phyloP scores from a whole-genome alignment of 2,329 filamentous ascomycete species.

The Lizonia empirigonia region DNA sequence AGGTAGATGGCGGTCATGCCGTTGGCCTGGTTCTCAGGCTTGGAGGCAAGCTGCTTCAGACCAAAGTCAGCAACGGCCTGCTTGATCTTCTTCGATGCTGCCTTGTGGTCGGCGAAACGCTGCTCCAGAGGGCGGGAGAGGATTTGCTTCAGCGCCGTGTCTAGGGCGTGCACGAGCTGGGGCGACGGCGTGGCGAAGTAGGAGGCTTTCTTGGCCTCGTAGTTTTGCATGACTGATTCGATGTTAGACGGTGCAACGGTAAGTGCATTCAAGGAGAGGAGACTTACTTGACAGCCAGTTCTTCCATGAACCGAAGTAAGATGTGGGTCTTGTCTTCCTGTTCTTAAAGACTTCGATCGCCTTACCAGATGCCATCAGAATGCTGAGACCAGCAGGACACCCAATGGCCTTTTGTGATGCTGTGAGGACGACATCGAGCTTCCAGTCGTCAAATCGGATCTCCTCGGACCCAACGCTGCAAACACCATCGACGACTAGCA shows the following conservation, averaged over 20 bases:
- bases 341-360: constrained; percentile 81
- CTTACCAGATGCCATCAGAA: constrained; percentile 89
- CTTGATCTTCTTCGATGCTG: constrained; percentile 85
- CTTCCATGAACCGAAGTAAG: constrained; percentile 95
- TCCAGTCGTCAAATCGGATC: constrained; percentile 94
- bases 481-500: constrained; percentile 92
- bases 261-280: not conserved
- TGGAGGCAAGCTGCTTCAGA: constrained; percentile 81
- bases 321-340: constrained; percentile 79
- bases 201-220: constrained; percentile 94
- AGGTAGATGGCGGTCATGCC: constrained; percentile 98
- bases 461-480: constrained; percentile 97
- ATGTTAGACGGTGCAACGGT: constrained; percentile 29
- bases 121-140: constrained; percentile 78
- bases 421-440: constrained; percentile 88
- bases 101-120: constrained; percentile 80
- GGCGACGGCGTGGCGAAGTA: constrained; percentile 98
- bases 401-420: constrained; percentile 97
- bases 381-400: constrained; percentile 89
- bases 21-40: constrained; percentile 90
- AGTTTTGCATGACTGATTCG: constrained; percentile 88
- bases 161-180: constrained; percentile 88
- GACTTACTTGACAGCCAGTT: constrained; percentile 87
- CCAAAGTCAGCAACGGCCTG: constrained; percentile 79
- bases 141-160: constrained; percentile 87